Base-by-base conservation (phyloP, 352 stramenopile genomes). In the Pythium phragmiticola region DNA sequence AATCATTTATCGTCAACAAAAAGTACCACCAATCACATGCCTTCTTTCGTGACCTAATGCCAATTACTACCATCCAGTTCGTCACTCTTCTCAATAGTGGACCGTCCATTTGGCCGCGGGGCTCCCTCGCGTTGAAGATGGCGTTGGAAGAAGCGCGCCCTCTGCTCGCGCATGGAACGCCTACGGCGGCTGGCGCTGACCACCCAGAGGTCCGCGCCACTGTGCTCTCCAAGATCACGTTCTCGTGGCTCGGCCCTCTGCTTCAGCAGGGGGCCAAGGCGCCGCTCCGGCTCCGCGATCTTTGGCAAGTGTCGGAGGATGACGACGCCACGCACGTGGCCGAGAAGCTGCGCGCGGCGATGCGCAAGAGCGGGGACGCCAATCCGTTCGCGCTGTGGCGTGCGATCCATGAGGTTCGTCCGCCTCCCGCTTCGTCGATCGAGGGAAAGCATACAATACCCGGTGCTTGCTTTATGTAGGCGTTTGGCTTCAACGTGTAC, bases 401-500 rank as follows among this genome's bases (percentile, higher is more conserved):
- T n/a, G 65, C 76, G 3, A 83, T 89, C 48, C 73, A 63, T 9
- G 50, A 66, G 66, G 74, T 82, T 37, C 26, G 37, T 55, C 2
- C 16, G 4, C n/a, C 7, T n/a, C 9, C 13, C 33, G n/a, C 14
- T 7, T 36, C 30, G 41, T 54, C 23, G 48, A 54, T 28, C 26
- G 26, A 28, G 26, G 26, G n/a, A n/a, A n/a, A n/a, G n/a, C n/a
- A n/a, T n/a, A n/a, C n/a, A n/a, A n/a, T n/a, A n/a, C n/a, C n/a
- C n/a, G n/a, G n/a, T n/a, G n/a, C n/a, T n/a, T n/a, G n/a, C n/a
- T n/a, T n/a, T n/a, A n/a, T n/a, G n/a, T 53, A 80, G 53, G 77
- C 87, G 7, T 98, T 97, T 70, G 88, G 95, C 14, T 71, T 74
- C 41, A 91, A 97, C 60, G 98, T 98, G 79, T 83, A 95, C 30